phyloP scores from a whole-genome alignment of 345 rosid species.

The Camelina sativa region DNA sequence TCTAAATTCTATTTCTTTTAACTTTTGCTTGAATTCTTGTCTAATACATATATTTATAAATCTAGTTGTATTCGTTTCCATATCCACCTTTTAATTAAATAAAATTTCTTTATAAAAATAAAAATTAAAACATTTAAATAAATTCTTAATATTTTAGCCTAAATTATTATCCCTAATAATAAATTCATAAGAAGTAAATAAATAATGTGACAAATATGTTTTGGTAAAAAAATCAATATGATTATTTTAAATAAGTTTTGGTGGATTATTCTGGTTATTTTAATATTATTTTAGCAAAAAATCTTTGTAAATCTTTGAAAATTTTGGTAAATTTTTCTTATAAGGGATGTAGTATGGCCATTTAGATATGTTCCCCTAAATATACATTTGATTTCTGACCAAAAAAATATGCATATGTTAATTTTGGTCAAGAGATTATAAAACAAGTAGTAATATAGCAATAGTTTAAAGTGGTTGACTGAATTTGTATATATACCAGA shows the following conservation, averaged over 20 bases:
- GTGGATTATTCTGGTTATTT: not conserved
- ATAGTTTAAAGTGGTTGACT: not conserved
- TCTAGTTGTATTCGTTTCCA: too few relatives aligned
- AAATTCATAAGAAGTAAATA: not conserved
- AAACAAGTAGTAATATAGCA: not conserved
- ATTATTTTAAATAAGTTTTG: not conserved
- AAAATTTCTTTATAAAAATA: too few relatives aligned
- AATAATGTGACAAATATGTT: not conserved
- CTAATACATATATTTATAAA: too few relatives aligned
- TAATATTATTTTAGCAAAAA: not conserved
- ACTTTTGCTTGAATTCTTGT: too few relatives aligned
- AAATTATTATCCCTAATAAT: not conserved
- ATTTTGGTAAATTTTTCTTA: not conserved
- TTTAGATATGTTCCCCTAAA: not conserved
- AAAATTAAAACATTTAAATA: too few relatives aligned
- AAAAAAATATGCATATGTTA: not conserved
- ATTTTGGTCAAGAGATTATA: slow-evolving; percentile 9
- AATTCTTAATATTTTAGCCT: not conserved
- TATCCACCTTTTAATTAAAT: too few relatives aligned
- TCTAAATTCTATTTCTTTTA: not conserved
- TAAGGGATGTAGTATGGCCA: not conserved
- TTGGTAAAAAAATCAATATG: not conserved
- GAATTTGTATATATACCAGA: slow-evolving; percentile 22
- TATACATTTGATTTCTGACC: slow-evolving; percentile 3
- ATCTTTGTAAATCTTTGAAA: not conserved